Percentiles rank a stretch among this genome's conserved stretches.
phyloP scores from a whole-genome alignment of 164 flowering plant species.

The Tetracentron sinense region DNA sequence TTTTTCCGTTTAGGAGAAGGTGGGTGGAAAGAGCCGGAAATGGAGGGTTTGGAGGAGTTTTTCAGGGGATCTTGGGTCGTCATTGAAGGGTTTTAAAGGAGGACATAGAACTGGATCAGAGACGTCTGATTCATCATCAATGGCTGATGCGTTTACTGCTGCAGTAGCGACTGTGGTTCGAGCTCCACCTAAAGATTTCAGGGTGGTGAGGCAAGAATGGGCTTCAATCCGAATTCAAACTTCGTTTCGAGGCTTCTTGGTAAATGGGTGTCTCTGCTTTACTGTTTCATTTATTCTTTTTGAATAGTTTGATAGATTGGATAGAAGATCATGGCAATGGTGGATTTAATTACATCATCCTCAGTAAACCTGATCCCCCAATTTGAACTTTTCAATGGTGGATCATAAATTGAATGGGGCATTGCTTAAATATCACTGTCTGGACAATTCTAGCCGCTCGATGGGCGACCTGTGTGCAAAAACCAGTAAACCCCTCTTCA shows the following conservation, averaged over 20 bases:
- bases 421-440: too few species aligned
- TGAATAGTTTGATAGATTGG: too few species aligned
- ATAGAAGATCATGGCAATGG: too few species aligned
- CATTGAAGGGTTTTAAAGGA: slow-evolving; percentile 29
- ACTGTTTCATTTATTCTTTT: neutral
- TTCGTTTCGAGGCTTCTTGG: slow-evolving; percentile 83
- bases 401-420: too few species aligned
- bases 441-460: too few species aligned
- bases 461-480: too few species aligned
- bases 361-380: too few species aligned
- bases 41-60: slow-evolving; percentile 72
- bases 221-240: slow-evolving; percentile 91
- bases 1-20: too few species aligned
- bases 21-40: slow-evolving; percentile 34
- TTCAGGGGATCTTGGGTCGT: slow-evolving; percentile 31
- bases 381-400: too few species aligned
- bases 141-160: slow-evolving; percentile 40
- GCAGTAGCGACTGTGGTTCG: slow-evolving; percentile 76
- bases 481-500: too few species aligned
- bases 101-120: slow-evolving; percentile 35
- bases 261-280: slow-evolving; percentile 25
- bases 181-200: slow-evolving; percentile 72
- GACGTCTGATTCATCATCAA: slow-evolving; percentile 39
- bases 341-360: too few species aligned
- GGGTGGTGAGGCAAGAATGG: slow-evolving; percentile 76